A percentile compares a stretch with the other conserved stretches of the same genome.
Conservation (phyloP, 2,329 filamentous ascomycete species). For the Shiraia bambusicola region DNA sequence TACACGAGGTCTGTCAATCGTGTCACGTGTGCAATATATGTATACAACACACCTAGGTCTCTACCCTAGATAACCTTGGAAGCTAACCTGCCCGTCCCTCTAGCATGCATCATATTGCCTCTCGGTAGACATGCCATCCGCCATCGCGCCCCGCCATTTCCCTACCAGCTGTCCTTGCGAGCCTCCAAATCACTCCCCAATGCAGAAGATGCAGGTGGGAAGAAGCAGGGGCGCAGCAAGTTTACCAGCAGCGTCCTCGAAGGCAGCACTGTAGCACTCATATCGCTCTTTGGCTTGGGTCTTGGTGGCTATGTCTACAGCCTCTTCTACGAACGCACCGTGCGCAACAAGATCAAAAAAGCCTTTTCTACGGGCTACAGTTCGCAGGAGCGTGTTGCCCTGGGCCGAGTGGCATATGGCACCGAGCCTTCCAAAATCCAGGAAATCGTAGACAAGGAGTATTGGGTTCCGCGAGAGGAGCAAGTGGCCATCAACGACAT, state of each 20-base stretch:
- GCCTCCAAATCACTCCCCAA: background rate
- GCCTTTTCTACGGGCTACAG: constrained; percentile 38
- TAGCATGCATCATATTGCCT: constrained; percentile 36
- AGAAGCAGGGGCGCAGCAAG: constrained; percentile 28
- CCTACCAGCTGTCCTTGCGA: constrained; percentile 11
- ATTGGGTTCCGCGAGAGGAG: constrained; percentile 82
- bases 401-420: constrained; percentile 35
- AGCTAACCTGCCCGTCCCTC: too few species aligned
- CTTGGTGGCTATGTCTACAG: constrained; percentile 40
- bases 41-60: constrained; percentile 5
- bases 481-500: constrained; percentile 80
- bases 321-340: constrained; percentile 34
- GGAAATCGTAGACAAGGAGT: constrained; percentile 51
- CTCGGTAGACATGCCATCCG: constrained; percentile 23
- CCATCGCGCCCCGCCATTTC: constrained; percentile 13
- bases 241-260: constrained; percentile 38
- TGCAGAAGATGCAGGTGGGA: background rate
- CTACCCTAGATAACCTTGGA: too few species aligned
- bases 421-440: constrained; percentile 27
- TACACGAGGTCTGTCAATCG: constrained; percentile 19
- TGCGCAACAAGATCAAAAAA: constrained; percentile 37
- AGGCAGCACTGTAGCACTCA: constrained; percentile 38
- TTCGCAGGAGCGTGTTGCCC: constrained; percentile 36
- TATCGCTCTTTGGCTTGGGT: constrained; percentile 37
- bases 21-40: background rate